Evolutionary conservation across 805 yeast species (phyloP).

Genomic region (Candida ovalis): DNA sequence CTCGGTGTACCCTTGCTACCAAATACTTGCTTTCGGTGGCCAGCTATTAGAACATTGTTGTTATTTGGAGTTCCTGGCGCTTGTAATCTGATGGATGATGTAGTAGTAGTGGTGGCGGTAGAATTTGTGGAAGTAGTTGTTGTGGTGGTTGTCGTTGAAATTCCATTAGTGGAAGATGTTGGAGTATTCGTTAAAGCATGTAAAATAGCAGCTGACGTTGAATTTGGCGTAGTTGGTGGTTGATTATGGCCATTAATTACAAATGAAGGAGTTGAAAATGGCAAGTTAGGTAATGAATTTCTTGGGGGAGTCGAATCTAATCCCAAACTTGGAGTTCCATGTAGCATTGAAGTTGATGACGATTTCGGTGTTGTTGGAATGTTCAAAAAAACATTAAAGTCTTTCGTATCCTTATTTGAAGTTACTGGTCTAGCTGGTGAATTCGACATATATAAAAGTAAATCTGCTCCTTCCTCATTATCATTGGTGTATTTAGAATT

Average conservation of each 20-base stretch:
- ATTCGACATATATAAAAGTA: constrained; percentile 76
- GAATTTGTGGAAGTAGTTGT: not conserved
- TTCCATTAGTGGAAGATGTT: constrained; percentile 3
- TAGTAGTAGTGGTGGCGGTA: not conserved
- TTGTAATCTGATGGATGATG: constrained; percentile 7
- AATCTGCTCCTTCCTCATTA: constrained; percentile 69
- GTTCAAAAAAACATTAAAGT: constrained; percentile 12
- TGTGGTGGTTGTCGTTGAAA: not conserved
- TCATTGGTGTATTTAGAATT: constrained; percentile 24
- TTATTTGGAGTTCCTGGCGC: constrained; percentile 16
- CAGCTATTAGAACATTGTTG: constrained; percentile 6
- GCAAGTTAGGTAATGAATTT: constrained; percentile 7
- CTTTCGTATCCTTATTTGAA: constrained; percentile 30
- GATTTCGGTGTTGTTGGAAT: constrained; percentile 31
- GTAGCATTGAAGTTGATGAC: constrained; percentile 12
- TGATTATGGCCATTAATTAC: constrained; percentile 9
- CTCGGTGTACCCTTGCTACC: constrained; percentile 9
- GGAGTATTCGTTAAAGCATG: constrained; percentile 3
- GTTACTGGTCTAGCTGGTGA: constrained; percentile 48
- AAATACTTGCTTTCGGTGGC: constrained; percentile 10
- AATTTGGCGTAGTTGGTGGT: constrained; percentile 17
- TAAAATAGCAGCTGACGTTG: constrained; percentile 1
- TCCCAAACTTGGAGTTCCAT: constrained; percentile 16
- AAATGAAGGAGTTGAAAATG: constrained; percentile 23
- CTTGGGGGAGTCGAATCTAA: constrained; percentile 28